These are phyloP conservation scores for Medakamo hakoo DNA, from an alignment of 139 green algal species.

Conservation along the genomic window DNA sequence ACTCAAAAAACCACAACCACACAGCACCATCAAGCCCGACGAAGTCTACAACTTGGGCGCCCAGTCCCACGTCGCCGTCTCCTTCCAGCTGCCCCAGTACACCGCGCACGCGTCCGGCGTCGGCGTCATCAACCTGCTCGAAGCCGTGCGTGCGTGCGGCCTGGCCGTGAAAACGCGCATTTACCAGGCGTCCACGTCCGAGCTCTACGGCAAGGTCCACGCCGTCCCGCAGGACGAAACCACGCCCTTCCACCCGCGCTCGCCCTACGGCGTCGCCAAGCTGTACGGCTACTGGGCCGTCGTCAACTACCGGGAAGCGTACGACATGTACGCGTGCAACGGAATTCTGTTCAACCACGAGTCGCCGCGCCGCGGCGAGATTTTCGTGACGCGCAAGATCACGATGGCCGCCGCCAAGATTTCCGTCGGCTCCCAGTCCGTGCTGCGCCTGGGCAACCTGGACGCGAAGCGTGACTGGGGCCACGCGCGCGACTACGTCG, in stretches of 20 bases:
- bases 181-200: slow-evolving; percentile 63
- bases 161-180: slow-evolving; percentile 28
- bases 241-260: slow-evolving; percentile 57
- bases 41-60: slow-evolving; percentile 72
- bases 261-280: slow-evolving; percentile 62
- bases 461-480: slow-evolving; percentile 67
- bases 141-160: slow-evolving; percentile 33
- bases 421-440: slow-evolving; percentile 25
- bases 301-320: slow-evolving; percentile 61
- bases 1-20: slow-evolving; percentile 19
- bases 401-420: slow-evolving; percentile 39
- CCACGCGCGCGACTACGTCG: slow-evolving; percentile 59
- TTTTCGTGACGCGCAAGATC: slow-evolving; percentile 69
- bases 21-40: slow-evolving; percentile 23
- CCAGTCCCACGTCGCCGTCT: slow-evolving; percentile 51
- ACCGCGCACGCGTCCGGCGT: slow-evolving; percentile 41
- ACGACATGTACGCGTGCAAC: slow-evolving; percentile 59
- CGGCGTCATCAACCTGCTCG: slow-evolving; percentile 41
- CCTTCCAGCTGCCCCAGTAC: slow-evolving; percentile 56
- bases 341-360: slow-evolving; percentile 80
- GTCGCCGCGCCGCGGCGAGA: slow-evolving; percentile 49
- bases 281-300: slow-evolving; percentile 50
- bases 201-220: slow-evolving; percentile 59
- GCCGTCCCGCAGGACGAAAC: slow-evolving; percentile 47
- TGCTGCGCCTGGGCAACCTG: slow-evolving; percentile 56